phyloP scores from a whole-genome alignment of 2,329 filamentous ascomycete genomes.

The Alternaria sp. region DNA sequence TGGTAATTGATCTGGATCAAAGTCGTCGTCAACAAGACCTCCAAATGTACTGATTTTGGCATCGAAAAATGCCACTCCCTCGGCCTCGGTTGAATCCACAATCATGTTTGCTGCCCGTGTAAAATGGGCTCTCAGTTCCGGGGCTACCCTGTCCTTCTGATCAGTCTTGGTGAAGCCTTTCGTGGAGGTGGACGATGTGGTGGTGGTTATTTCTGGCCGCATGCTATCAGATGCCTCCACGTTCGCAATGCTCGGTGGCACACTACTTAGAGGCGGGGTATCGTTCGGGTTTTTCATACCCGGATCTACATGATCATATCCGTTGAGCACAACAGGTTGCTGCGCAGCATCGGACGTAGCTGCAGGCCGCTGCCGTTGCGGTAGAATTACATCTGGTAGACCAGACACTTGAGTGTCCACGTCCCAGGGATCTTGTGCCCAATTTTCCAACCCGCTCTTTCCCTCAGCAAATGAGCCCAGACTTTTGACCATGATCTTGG shows the following conservation, averaged over 20 bases:
- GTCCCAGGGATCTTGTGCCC: slow-evolving; percentile 46
- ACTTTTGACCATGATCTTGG: slow-evolving; percentile 62
- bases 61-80: slow-evolving; percentile 51
- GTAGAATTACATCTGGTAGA: slow-evolving; percentile 21
- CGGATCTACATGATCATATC: slow-evolving; percentile 33
- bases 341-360: slow-evolving; percentile 24
- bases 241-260: slow-evolving; percentile 30
- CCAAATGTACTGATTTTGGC: slow-evolving; percentile 51
- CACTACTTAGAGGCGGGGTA: slow-evolving; percentile 25
- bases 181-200: slow-evolving; percentile 35
- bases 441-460: slow-evolving; percentile 46
- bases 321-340: slow-evolving; percentile 26
- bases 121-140: slow-evolving; percentile 47
- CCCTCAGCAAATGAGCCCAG: slow-evolving; percentile 50
- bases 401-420: slow-evolving; percentile 23
- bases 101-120: slow-evolving; percentile 51
- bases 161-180: slow-evolving; percentile 25
- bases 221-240: slow-evolving; percentile 29
- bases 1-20: slow-evolving; percentile 39
- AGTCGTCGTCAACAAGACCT: slow-evolving; percentile 49
- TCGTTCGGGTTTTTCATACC: slow-evolving; percentile 27
- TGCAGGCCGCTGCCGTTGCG: slow-evolving; percentile 33
- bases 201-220: slow-evolving; percentile 29
- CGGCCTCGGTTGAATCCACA: slow-evolving; percentile 49
- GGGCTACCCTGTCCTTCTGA: slow-evolving; percentile 35